Evolutionary conservation across 352 stramenopile species (phyloP), one percentile per base, ranked within the genome.

Genomic region (Globisporangium alternatum): DNA sequence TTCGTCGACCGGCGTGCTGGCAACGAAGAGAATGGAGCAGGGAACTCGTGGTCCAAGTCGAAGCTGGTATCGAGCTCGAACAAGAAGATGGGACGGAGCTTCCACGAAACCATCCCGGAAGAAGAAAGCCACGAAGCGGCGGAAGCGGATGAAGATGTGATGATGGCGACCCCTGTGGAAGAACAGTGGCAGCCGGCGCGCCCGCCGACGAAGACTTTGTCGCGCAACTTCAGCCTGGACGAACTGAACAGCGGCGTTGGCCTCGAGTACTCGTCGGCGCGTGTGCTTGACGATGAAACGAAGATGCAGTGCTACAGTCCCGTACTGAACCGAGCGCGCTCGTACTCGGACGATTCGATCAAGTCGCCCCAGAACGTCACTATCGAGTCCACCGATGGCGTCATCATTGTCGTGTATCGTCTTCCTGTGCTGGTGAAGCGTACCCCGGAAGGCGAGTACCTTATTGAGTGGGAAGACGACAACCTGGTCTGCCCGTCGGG

Each of bases 371-470:
- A 94, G 56, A 90, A 94, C 57, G 75, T 95, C 37, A 91, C 83
- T 56, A 97, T 99, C 53, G 95, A 96, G 60, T 89, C 88, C 2
- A 97, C 91, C 0, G 97, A 99, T 71, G 95, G 95, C 37, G 86
- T 99, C 5, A 97, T 99, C 56, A 98, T 99, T 7, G 96, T 98
- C 7, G 95, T 94, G n/a, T 97, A 98, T 44, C 97, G 98, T 63
- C 78, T 99, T 33, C 97, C 97, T 1, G 95, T 99, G 10, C 77
- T 98, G 28, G 80, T 99, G 31, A 86, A 86, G 45, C 73, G 84
- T 55, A 83, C 70, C 0, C 64, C 66, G 5, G 81, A 93, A 56
- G 84, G 86, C 17, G 69, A 84, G 43, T 95, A 93, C 69, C 70
- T 83, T 25, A 92, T 95, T 53, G 84, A 95, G 56, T 95, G 86